These are phyloP conservation scores for Lophiostoma macrostomum DNA, from an alignment of 495 filamentous ascomycete genomes.

Conservation along the genomic window DNA sequence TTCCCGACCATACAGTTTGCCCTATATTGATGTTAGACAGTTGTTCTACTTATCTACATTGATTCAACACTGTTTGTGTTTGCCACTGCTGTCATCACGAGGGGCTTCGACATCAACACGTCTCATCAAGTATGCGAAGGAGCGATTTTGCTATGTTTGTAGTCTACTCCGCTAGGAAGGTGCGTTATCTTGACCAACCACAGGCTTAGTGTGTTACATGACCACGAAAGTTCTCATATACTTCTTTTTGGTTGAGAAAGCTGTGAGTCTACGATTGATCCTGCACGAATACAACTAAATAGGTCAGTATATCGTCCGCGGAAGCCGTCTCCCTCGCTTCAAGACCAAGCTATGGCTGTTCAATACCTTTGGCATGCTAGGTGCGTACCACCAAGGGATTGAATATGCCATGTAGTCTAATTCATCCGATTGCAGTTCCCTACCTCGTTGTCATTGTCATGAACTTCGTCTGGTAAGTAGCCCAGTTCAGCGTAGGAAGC, in stretches of 20 bases:
- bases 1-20: neutral
- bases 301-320: constrained; percentile 49
- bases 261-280: constrained; percentile 38
- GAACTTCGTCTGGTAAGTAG: constrained; percentile 51
- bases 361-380: constrained; percentile 53
- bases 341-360: constrained; percentile 51
- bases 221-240: constrained; percentile 56
- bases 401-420: neutral
- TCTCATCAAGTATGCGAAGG: constrained; percentile 45
- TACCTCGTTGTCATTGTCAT: constrained; percentile 48
- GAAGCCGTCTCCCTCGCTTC: constrained; percentile 43
- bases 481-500: neutral
- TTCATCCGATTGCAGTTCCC: constrained; percentile 40
- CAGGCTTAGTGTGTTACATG: constrained; percentile 46
- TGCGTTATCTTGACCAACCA: neutral
- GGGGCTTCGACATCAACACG: constrained; percentile 48
- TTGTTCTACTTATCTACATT: constrained; percentile 51
- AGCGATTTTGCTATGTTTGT: constrained; percentile 48
- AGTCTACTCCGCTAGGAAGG: neutral
- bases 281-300: neutral
- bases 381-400: constrained; percentile 31
- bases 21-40: constrained; percentile 29
- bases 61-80: constrained; percentile 53
- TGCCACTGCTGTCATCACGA: constrained; percentile 49
- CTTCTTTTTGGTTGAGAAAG: constrained; percentile 53